Conservation (phyloP, 305 asterid genomes). For the Caryopteris hybrid region DNA sequence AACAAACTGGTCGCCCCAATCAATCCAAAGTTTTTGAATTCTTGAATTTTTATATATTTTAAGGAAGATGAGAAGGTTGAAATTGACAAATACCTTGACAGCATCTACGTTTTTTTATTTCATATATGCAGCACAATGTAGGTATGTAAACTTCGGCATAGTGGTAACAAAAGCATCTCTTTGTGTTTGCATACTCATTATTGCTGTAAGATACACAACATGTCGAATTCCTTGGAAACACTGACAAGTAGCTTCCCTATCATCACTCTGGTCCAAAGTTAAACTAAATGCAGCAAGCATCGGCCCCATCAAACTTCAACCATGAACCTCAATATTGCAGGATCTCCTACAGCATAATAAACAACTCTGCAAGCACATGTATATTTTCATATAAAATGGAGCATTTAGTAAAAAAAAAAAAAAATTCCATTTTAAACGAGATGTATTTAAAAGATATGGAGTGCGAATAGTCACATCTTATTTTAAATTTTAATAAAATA, state of each 20-base stretch:
- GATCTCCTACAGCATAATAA: slow-evolving; percentile 81
- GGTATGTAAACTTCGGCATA: slow-evolving; percentile 96
- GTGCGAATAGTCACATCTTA: no score
- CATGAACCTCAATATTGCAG: slow-evolving; percentile 92
- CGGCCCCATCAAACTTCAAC: slow-evolving; percentile 99
- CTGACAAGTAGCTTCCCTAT: slow-evolving; percentile 80
- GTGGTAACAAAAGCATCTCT: slow-evolving; percentile 98
- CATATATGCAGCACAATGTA: slow-evolving; percentile 99
- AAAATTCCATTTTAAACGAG: no score
- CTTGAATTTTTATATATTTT: no score
- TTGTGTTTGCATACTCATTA: slow-evolving; percentile 95
- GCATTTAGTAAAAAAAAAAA: no score
- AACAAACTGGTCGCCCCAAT: no score
- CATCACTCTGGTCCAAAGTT: slow-evolving; percentile 97
- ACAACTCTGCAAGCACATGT: slow-evolving; percentile 77
- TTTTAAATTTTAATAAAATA: no score
- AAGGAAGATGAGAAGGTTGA: slow-evolving; percentile 12
- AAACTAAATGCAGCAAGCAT: slow-evolving; percentile 99
- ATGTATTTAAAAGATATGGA: no score
- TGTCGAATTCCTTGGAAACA: slow-evolving; percentile 91
- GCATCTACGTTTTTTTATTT: slow-evolving; percentile 97
- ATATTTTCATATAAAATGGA: no score
- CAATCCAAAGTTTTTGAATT: no score
- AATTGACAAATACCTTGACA: slow-evolving; percentile 66
- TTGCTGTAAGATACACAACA: slow-evolving; percentile 94